Base-by-base conservation (phyloP, 257 asterid species). In the Mitragyna speciosa region DNA sequence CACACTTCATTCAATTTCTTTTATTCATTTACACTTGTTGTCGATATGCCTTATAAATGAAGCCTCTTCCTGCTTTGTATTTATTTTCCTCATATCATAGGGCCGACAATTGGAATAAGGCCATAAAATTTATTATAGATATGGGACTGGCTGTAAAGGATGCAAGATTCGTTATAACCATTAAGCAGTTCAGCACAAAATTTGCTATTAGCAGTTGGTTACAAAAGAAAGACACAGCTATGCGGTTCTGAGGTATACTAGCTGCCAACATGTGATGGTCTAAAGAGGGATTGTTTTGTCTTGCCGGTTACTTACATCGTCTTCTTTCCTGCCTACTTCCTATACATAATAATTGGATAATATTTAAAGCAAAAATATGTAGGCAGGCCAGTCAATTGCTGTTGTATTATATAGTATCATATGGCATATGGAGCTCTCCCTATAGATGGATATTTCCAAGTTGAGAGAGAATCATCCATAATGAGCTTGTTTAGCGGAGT, bases 311-410 rank as follows among this genome's bases (percentile, higher is more conserved):
- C 58, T 51, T 12, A 39, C 0, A 20, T 28, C 6, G 26, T 56
- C 48, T 30, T n/a, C 43, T 70, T 68, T 69, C 77, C 82, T 56
- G 71, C 71, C 71, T 36, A 78, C 76, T 54, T 51, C 64, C 31
- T 9, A 48, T 48, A 48, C 11, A 48, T 48, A 48, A 43, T 43
- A 7, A 47, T 47, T 47, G 14, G 14, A 47, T 47, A 19, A 3
- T 16, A 22, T 59, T 30, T n/a, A 24, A 15, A 59, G 14, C 3
- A 1, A 11, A 22, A 59, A 59, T 24, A 28, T 4, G 30, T n/a
- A 59, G 30, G 6, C 0, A 52, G 16, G 6, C 22, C 58, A 51
- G 58, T 16, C 20, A 51, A 51, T 16, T 14, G 15, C 58, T 51
- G 5, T 3, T 16, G 20, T 14, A 51, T 47, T 10, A 2, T 7